Evolutionary conservation across 805 yeast species (phyloP).

Genomic region (Metschnikowia henanensis): DNA sequence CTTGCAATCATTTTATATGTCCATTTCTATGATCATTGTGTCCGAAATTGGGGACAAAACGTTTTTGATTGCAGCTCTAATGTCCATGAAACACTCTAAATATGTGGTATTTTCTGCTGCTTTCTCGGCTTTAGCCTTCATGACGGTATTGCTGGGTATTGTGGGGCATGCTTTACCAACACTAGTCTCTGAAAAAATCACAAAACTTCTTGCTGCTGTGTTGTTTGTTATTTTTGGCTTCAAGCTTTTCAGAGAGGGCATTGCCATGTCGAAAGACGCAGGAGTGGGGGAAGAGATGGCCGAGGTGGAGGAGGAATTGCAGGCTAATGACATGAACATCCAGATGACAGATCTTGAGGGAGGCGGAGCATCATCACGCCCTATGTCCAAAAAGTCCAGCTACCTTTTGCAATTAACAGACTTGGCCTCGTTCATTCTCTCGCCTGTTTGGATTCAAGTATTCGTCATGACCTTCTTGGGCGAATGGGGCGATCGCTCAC

Average conservation of each 20-base stretch:
- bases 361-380: conserved; percentile 33
- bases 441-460: conserved; percentile 93
- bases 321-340: conserved; percentile 54
- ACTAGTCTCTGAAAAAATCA: conserved; percentile 72
- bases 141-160: conserved; percentile 89
- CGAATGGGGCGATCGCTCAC: conserved; percentile 99
- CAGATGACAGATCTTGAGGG: conserved; percentile 59
- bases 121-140: conserved; percentile 76
- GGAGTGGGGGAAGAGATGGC: conserved; percentile 96
- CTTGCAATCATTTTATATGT: conserved; percentile 62
- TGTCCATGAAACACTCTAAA: conserved; percentile 95
- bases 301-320: conserved; percentile 94
- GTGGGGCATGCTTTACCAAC: conserved; percentile 92
- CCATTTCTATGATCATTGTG: conserved; percentile 88
- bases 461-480: conserved; percentile 95
- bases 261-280: conserved; percentile 71
- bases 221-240: conserved; percentile 83
- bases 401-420: conserved; percentile 45
- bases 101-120: conserved; percentile 86
- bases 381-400: conserved; percentile 16
- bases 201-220: conserved; percentile 78
- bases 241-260: conserved; percentile 76
- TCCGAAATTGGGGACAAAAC: conserved; percentile 98
- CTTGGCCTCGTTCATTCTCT: conserved; percentile 62
- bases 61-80: conserved; percentile 91